These are phyloP conservation scores for Ochetophila trinervis DNA, from an alignment of 306 rosid genomes.

Conservation along the genomic window DNA sequence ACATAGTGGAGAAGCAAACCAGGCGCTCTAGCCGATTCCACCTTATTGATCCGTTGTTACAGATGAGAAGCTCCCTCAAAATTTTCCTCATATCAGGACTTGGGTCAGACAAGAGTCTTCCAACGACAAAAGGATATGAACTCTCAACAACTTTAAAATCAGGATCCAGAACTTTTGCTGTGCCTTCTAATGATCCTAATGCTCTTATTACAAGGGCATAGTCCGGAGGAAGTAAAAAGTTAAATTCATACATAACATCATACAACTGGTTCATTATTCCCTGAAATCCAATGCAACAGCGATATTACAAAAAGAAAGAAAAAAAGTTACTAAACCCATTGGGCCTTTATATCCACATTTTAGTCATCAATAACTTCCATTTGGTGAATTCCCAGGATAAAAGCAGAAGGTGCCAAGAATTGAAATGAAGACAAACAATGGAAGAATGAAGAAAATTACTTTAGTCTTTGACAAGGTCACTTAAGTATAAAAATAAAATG, in stretches of 20 bases:
- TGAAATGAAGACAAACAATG: too few species aligned
- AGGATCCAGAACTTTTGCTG: slow-evolving; percentile 93
- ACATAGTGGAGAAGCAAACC: slow-evolving; percentile 41
- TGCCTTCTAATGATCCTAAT: slow-evolving; percentile 93
- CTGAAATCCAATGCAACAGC: slow-evolving; percentile 55
- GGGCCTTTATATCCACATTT: too few species aligned
- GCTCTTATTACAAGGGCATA: slow-evolving; percentile 96
- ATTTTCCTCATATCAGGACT: slow-evolving; percentile 96
- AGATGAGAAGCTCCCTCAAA: slow-evolving; percentile 81
- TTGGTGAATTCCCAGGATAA: too few species aligned
- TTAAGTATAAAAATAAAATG: too few species aligned
- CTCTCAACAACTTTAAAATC: slow-evolving; percentile 87
- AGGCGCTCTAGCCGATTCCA: slow-evolving; percentile 96
- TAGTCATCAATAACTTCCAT: too few species aligned
- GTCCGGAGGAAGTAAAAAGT: slow-evolving; percentile 93
- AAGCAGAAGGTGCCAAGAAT: too few species aligned
- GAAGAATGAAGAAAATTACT: too few species aligned
- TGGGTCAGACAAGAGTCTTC: slow-evolving; percentile 92
- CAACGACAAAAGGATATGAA: slow-evolving; percentile 87
- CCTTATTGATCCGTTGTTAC: slow-evolving; percentile 83
- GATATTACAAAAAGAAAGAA: background rate
- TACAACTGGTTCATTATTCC: slow-evolving; percentile 88
- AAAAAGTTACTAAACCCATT: background rate
- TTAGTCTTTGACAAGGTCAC: too few species aligned
- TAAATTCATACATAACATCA: slow-evolving; percentile 79